A percentile compares a stretch with the other conserved stretches of the same genome.
These are phyloP conservation scores for Saccharomyces hybrid DNA, from an alignment of 1,139 yeast species.

Conservation along the genomic window DNA sequence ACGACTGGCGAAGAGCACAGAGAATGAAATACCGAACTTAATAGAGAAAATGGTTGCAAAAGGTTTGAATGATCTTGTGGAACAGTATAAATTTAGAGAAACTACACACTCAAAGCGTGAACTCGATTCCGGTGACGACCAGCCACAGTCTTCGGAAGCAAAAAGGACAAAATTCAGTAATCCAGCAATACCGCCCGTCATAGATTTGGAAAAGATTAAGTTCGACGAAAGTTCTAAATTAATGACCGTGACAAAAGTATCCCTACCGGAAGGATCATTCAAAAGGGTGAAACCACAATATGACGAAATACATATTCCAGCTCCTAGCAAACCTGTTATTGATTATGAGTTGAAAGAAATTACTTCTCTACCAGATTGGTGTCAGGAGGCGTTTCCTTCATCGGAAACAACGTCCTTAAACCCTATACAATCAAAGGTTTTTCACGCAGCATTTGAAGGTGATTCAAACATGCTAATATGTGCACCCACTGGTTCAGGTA, in stretches of 20 bases:
- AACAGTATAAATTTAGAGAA: conserved; percentile 27
- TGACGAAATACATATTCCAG: conserved; percentile 85
- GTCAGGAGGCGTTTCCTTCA: conserved; percentile 64
- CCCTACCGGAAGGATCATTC: conserved; percentile 75
- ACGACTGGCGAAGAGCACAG: conserved; percentile 36
- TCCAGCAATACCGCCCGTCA: conserved; percentile 38
- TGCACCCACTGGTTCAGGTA: conserved; percentile 99
- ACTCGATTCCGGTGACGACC: conserved; percentile 10
- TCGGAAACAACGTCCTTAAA: conserved; percentile 62
- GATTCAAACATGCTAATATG: conserved; percentile 74
- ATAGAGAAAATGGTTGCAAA: conserved; percentile 29
- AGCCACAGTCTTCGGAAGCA: conserved; percentile 6
- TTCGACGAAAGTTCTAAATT: conserved; percentile 70
- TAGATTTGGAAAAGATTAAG: conserved; percentile 55
- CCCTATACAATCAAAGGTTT: conserved; percentile 76
- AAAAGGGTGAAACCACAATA: conserved; percentile 66
- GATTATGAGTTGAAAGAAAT: conserved; percentile 52
- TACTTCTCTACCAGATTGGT: conserved; percentile 70
- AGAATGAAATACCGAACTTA: conserved; percentile 32
- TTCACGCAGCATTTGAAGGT: conserved; percentile 61
- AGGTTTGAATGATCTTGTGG: conserved; percentile 31
- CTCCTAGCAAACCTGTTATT: conserved; percentile 45
- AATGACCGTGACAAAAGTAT: conserved; percentile 54
- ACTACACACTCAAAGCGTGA: conserved; percentile 22
- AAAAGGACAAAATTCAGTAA: conserved; percentile 7